These are phyloP conservation scores for Cyclostephanos tholiformis DNA, from an alignment of 108 stramenopile species.

Conservation along the genomic window DNA sequence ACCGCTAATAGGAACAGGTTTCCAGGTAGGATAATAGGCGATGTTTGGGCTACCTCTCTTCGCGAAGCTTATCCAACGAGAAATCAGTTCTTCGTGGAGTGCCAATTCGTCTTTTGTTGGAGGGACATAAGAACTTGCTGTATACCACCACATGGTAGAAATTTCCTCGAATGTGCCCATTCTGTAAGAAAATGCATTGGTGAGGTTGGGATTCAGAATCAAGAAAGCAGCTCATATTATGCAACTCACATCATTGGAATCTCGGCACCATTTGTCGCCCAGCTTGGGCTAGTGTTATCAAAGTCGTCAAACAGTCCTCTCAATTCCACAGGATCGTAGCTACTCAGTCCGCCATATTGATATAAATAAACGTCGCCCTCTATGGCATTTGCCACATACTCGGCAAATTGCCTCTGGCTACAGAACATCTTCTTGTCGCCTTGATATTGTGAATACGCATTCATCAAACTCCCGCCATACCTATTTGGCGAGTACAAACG, in stretches of 20 bases:
- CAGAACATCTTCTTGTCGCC: conserved; percentile 1
- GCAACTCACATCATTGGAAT: conserved; percentile 7
- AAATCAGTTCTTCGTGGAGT: neutral
- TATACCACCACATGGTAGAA: neutral
- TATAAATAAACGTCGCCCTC: neutral
- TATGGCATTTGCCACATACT: conserved; percentile 9
- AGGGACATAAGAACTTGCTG: neutral
- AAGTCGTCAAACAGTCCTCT: conserved; percentile 2
- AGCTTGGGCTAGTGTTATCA: neutral
- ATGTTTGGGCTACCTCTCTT: neutral
- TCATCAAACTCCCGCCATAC: conserved; percentile 1
- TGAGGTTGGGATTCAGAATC: neutral
- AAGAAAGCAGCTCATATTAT: neutral
- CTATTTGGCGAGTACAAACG: neutral
- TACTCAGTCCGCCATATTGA: neutral
- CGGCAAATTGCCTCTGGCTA: conserved; percentile 4
- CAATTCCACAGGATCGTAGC: conserved; percentile 1
- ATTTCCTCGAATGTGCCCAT: neutral
- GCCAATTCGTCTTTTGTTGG: neutral
- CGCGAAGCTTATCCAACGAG: neutral
- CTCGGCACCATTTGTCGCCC: conserved; percentile 2
- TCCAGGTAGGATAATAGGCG: neutral
- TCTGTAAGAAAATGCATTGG: neutral
- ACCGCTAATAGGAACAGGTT: neutral
- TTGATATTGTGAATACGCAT: conserved; percentile 7